Evolutionary conservation across 768 basidiomycete genomes (phyloP).

Genomic region (Boletus speciosus): DNA sequence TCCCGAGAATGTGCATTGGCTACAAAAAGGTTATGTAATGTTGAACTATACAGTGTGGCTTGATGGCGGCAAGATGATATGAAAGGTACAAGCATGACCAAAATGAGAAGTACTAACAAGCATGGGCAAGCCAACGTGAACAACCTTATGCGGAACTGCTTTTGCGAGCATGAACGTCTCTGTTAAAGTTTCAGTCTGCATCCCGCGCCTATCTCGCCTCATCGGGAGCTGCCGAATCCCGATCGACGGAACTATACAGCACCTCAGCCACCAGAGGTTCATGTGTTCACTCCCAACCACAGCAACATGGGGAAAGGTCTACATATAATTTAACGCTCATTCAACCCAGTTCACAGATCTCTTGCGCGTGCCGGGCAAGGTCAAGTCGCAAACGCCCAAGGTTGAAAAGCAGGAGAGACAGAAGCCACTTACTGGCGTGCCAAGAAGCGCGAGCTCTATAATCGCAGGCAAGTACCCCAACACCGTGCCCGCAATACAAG

Average conservation of each 20-base stretch:
- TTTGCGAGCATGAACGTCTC: background rate
- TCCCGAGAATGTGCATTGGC: no score
- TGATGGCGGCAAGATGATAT: no score
- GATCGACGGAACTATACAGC: constrained; percentile 36
- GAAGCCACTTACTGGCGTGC: constrained; percentile 94
- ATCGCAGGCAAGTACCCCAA: constrained; percentile 68
- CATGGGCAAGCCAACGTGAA: background rate
- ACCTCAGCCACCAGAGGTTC: constrained; percentile 23
- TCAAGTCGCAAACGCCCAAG: constrained; percentile 97
- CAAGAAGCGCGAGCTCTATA: constrained; percentile 93
- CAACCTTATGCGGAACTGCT: background rate
- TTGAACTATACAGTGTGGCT: no score
- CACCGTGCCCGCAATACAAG: background rate
- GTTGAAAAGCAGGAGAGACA: constrained; percentile 98
- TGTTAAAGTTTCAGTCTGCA: background rate
- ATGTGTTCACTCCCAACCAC: constrained; percentile 36
- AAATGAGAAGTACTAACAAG: no score
- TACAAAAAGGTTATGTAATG: no score
- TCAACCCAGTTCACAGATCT: constrained; percentile 85
- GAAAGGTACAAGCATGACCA: no score
- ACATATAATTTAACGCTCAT: background rate
- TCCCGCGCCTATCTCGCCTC: background rate
- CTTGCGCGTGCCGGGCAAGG: constrained; percentile 98
- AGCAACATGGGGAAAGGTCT: constrained; percentile 72
- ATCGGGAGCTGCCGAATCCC: constrained; percentile 15